Base-by-base conservation (phyloP, 176 grass and related monocot genomes). In the Oryza brachyantha region DNA sequence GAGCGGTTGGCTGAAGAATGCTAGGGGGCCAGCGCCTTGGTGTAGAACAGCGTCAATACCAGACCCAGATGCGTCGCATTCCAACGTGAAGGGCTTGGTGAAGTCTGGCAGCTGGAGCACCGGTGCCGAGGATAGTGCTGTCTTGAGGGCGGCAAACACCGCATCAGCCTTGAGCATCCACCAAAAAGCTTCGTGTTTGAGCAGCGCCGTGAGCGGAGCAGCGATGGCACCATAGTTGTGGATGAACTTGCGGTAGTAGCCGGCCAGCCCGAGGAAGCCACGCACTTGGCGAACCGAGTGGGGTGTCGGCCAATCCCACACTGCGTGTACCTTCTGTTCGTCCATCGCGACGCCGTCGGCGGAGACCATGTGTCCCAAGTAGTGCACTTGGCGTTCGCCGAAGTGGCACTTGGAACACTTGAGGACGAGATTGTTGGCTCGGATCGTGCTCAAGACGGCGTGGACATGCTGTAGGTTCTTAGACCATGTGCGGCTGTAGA, bases 61-160 rank as follows among this genome's bases (percentile, higher is more conserved):
- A 5, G 35, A 37, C 5, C 52, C 52, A 2, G 22, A 57, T 2
- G 52, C n/a, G 22, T 57, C 7, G 2, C 7, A 57, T 1, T 57
- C 21, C 0, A 57, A 21, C 2, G 24, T 3, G 10, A 57, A 57
- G 0, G 8, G 21, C 0, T 10, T 3, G 22, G 4, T 4, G 3
- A 57, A 57, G 2, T 25, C 10, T 0, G 52, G 8, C 3, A 57
- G 52, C 3, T 57, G 52, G 2, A 57, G 21, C 2, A 57, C 52
- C 21, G 1, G 8, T 2, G n/a, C 52, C 2, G 0, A 24, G 7
- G 52, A 37, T 3, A 24, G 10, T 2, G 52, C 21, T 0, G 0
- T 1, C 12, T 60, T 1, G 3, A 26, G 4, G 0, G 22, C 14
- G 0, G 22, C 14, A 24, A 59, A 59, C 0, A 4, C 57, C 1